phyloP scores from a whole-genome alignment of 768 basidiomycete genomes.

The Mycena vitilis region DNA sequence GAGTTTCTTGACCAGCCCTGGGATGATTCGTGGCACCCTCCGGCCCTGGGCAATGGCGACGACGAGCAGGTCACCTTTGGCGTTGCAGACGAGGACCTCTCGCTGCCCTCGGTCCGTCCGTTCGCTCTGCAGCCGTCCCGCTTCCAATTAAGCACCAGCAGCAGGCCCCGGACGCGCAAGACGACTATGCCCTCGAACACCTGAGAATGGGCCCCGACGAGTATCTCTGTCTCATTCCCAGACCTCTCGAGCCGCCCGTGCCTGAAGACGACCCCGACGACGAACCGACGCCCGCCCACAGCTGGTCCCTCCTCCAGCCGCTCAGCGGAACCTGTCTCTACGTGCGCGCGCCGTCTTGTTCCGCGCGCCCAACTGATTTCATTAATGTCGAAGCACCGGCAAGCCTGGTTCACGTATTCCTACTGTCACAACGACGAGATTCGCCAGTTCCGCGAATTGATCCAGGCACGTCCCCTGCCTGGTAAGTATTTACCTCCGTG shows the following conservation, averaged over 20 bases:
- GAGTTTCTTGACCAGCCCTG: conserved; percentile 82
- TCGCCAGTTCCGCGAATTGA: conserved; percentile 92
- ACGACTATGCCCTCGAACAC: conserved; percentile 70
- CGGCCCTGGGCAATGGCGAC: conserved; percentile 60
- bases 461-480: conserved; percentile 70
- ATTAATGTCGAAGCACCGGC: conserved; percentile 70
- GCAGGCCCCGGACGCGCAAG: conserved; percentile 37
- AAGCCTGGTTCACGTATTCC: conserved; percentile 97
- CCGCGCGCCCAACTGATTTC: conserved; percentile 41
- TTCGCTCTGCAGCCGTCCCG: conserved; percentile 35
- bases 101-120: conserved; percentile 36
- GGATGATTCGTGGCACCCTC: conserved; percentile 54
- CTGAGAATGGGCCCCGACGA: conserved; percentile 81
- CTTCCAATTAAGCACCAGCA: conserved; percentile 37
- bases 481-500: conserved; percentile 52
- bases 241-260: conserved; percentile 60
- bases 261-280: conserved; percentile 66
- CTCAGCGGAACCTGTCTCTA: conserved; percentile 87
- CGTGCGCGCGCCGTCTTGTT: conserved; percentile 63
- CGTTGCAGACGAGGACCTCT: conserved; percentile 49
- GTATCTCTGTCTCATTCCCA: conserved; percentile 85
- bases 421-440: conserved; percentile 96
- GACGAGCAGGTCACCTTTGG: conserved; percentile 50
- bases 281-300: conserved; percentile 75
- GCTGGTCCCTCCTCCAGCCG: conserved; percentile 86